Conservation (phyloP, 306 rosid genomes). For the Rubus idaeus region DNA sequence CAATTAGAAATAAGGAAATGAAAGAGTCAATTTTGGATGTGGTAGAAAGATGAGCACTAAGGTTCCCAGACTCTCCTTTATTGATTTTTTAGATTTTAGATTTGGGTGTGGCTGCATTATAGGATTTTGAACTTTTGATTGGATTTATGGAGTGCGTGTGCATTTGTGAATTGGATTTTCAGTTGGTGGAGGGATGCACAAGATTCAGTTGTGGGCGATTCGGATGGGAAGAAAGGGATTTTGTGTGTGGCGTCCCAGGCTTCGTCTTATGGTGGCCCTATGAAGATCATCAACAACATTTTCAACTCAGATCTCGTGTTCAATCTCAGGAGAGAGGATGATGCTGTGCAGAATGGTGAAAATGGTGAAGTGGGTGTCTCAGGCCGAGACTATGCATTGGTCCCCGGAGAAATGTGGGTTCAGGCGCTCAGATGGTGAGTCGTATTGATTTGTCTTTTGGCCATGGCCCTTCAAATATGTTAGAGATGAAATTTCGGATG, state of each 20-base stretch:
- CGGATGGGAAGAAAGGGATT: conserved; percentile 58
- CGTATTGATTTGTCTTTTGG: conserved; percentile 7
- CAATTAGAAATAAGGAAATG: neutral
- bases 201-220: conserved; percentile 61
- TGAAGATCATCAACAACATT: conserved; percentile 87
- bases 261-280: conserved; percentile 71
- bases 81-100: conserved; percentile 28
- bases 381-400: conserved; percentile 93
- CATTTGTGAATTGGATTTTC: conserved; percentile 37
- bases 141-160: neutral
- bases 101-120: conserved; percentile 42
- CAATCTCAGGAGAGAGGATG: conserved; percentile 78
- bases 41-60: neutral
- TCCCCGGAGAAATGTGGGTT: conserved; percentile 93
- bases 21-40: neutral
- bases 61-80: neutral
- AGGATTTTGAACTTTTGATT: conserved; percentile 11
- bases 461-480: neutral
- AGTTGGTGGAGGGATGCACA: conserved; percentile 99
- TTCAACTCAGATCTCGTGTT: conserved; percentile 81
- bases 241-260: conserved; percentile 53
- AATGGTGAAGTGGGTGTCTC: conserved; percentile 82
- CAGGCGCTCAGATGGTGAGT: conserved; percentile 96
- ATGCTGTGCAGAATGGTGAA: conserved; percentile 43
- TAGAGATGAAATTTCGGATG: neutral